Evolutionary conservation across 2,329 filamentous ascomycete species (phyloP), one percentile per base, ranked within the genome.

Genomic region (Stachybotrys elegans): DNA sequence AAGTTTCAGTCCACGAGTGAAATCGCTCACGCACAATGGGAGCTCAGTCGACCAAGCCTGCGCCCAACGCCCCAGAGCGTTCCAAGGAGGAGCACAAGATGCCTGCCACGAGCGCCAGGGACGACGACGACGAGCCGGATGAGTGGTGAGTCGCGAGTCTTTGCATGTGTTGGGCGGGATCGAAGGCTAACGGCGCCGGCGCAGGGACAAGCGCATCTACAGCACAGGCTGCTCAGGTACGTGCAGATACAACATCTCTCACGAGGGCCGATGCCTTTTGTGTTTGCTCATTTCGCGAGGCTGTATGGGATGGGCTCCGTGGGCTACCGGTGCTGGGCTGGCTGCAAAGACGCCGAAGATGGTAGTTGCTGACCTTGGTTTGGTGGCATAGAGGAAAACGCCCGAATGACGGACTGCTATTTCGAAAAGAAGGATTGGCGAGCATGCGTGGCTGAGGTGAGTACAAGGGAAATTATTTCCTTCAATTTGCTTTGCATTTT

Each of bases 371-470:
- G n/a, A n/a, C n/a, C n/a, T n/a, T n/a, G n/a, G n/a, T n/a, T n/a
- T n/a, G n/a, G 19, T 34, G 31, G 16, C 25, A 20, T 53, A 96
- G 92, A 81, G 19, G 92, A 97, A 61, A 95, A 97, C 59, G 72
- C 79, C 43, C 91, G 83, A 59, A 79, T 98, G 83, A 96, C 90
- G 27, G 88, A 97, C 64, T 98, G 93, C 68, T 95, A 94, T 66
- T 95, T 81, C 60, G 89, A 92, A 44, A 95, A 91, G 76, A 95
- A 91, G 63, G 93, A 98, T 63, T 98, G 93, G 92, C 77, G 93
- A 55, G 75, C 78, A 46, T 98, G 93, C 68, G 86, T 86, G 60
- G 75, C 82, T 53, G 92, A 97, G 80, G 92, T 95, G 65, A 72
- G 86, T 70, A n/a, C n/a, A n/a, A n/a, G n/a, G n/a, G n/a, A n/a